phyloP scores from a whole-genome alignment of 1,284 basidiomycete genomes.

The Cystobasidiaceae sp. region DNA sequence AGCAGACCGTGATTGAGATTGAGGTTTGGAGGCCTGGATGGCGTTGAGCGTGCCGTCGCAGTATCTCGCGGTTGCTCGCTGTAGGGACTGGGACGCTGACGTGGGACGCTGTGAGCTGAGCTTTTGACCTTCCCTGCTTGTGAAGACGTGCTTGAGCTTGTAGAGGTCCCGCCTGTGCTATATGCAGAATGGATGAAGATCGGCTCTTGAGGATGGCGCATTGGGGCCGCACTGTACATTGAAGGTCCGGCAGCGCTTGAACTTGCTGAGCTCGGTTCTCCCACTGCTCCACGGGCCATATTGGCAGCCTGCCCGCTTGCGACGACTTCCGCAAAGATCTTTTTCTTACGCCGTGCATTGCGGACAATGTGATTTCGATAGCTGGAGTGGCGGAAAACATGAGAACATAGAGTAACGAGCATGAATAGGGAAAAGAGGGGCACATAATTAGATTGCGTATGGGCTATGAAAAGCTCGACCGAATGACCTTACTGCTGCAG shows the following conservation, averaged over 20 bases:
- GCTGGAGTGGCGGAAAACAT: conserved; percentile 4
- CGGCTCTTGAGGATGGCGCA: neutral
- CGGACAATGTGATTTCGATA: conserved; percentile 35
- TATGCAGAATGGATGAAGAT: conserved; percentile 17
- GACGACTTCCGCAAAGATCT: conserved; percentile 1
- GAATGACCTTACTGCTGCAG: conserved; percentile 34
- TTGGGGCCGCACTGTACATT: neutral
- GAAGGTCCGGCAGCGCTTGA: neutral
- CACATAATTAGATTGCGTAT: neutral
- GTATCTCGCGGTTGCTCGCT: too few relatives aligned
- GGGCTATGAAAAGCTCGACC: neutral
- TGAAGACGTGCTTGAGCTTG: too few relatives aligned
- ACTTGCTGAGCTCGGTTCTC: neutral
- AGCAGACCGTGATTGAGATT: too few relatives aligned
- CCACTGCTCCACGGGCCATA: neutral
- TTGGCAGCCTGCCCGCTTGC: neutral
- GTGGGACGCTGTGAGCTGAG: too few relatives aligned
- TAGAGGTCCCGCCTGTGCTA: neutral
- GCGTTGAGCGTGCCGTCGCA: too few relatives aligned
- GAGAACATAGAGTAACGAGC: neutral
- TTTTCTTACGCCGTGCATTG: conserved; percentile 30
- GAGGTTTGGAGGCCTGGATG: too few relatives aligned
- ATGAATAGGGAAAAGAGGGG: neutral
- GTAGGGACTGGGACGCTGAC: too few relatives aligned
- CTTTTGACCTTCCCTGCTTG: too few relatives aligned